phyloP scores from a whole-genome alignment of 495 filamentous ascomycete genomes.

The Arthonia radiata region DNA sequence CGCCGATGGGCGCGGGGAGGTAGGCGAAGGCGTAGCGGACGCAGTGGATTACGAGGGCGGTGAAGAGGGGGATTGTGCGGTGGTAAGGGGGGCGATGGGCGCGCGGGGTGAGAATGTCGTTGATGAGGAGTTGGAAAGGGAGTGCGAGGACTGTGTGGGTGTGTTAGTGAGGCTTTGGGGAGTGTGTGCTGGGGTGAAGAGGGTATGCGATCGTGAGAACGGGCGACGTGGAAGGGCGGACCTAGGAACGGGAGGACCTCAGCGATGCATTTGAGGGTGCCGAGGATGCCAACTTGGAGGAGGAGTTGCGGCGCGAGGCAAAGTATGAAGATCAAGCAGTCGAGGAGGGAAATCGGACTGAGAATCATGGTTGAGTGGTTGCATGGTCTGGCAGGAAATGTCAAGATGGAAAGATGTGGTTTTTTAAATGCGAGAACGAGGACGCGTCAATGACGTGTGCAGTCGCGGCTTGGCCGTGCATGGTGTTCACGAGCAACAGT shows the following conservation, averaged over 20 bases:
- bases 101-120: conserved; percentile 22
- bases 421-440: too few relatives aligned
- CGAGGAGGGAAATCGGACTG: conserved; percentile 39
- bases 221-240: too few relatives aligned
- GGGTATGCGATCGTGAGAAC: not conserved
- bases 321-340: conserved; percentile 41
- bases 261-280: conserved; percentile 27
- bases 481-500: too few relatives aligned
- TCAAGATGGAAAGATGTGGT: too few relatives aligned
- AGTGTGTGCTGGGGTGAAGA: conserved; percentile 1
- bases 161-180: not conserved
- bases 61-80: conserved; percentile 38
- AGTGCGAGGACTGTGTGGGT: conserved; percentile 25
- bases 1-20: conserved; percentile 36
- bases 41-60: conserved; percentile 47
- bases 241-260: conserved; percentile 44
- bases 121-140: conserved; percentile 31
- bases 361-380: conserved; percentile 33
- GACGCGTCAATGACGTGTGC: too few relatives aligned
- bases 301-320: conserved; percentile 42
- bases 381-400: too few relatives aligned
- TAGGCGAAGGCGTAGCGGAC: conserved; percentile 51
- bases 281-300: conserved; percentile 28
- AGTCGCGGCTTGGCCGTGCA: too few relatives aligned
- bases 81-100: conserved; percentile 30